Evolutionary conservation across 192 early-diverging fungal species (phyloP).

Genomic region (Polychytrium aggregatum): DNA sequence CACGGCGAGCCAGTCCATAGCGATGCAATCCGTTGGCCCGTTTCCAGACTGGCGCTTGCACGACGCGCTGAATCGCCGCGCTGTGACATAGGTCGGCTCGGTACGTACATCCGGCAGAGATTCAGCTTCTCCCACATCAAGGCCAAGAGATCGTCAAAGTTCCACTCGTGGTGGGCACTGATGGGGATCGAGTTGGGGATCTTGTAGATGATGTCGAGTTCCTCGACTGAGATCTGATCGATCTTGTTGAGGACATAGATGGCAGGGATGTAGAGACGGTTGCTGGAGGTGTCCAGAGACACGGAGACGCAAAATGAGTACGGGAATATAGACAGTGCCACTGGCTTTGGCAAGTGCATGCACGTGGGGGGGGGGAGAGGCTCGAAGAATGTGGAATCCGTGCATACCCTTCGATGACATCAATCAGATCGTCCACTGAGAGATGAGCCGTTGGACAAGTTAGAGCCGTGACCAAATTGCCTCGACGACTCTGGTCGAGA

Average conservation of each 20-base stretch:
- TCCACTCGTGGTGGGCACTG: conserved; percentile 60
- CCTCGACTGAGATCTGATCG: conserved; percentile 91
- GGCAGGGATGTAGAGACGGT: conserved; percentile 88
- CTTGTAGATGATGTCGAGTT: conserved; percentile 92
- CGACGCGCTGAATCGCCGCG: too few relatives aligned
- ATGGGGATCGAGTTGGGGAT: conserved; percentile 86
- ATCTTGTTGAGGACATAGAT: conserved; percentile 99
- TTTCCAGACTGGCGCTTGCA: too few relatives aligned
- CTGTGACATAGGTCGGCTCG: neutral
- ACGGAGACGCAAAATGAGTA: neutral
- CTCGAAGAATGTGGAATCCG: too few relatives aligned
- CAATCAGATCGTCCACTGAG: conserved; percentile 94
- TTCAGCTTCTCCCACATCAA: too few relatives aligned
- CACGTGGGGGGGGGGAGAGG: too few relatives aligned
- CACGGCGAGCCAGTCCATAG: too few relatives aligned
- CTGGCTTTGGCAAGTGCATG: too few relatives aligned
- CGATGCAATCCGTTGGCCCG: too few relatives aligned
- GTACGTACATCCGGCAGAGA: too few relatives aligned
- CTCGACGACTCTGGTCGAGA: too few relatives aligned
- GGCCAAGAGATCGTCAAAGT: conserved; percentile 94
- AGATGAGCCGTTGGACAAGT: too few relatives aligned
- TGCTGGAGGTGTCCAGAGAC: conserved; percentile 13
- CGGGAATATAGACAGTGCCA: neutral
- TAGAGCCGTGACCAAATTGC: too few relatives aligned
- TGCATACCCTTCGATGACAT: conserved; percentile 83